These are phyloP conservation scores for Candida sphagnicola DNA, from an alignment of 805 yeast genomes.

Conservation along the genomic window DNA sequence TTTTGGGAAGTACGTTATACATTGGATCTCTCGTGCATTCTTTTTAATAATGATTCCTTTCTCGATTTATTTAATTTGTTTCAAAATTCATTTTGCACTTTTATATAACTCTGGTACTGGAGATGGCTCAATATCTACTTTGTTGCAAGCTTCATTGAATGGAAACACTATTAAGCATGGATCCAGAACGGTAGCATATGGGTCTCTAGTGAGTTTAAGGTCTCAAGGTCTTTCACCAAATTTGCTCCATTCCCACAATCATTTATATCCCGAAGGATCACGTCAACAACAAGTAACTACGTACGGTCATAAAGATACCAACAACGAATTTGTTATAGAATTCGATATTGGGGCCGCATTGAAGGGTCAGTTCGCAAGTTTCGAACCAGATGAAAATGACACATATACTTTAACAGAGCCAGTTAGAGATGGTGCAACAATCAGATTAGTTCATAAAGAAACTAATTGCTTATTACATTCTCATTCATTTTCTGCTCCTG, in stretches of 20 bases:
- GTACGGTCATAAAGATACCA: conserved; percentile 82
- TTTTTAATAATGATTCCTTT: conserved; percentile 71
- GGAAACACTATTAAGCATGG: conserved; percentile 63
- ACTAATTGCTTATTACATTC: conserved; percentile 81
- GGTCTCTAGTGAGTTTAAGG: conserved; percentile 61
- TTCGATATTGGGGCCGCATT: conserved; percentile 42
- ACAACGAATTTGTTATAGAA: conserved; percentile 78
- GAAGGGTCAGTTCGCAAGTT: conserved; percentile 26
- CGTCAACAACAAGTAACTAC: conserved; percentile 93
- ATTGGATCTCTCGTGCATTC: conserved; percentile 69
- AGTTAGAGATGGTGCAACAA: conserved; percentile 58
- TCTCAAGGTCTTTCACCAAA: conserved; percentile 72
- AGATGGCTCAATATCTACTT: conserved; percentile 83
- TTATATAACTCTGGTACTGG: conserved; percentile 86
- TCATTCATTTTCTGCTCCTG: conserved; percentile 74
- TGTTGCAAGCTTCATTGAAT: conserved; percentile 81
- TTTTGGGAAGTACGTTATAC: conserved; percentile 39
- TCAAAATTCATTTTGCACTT: conserved; percentile 76
- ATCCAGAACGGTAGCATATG: conserved; percentile 61
- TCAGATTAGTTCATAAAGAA: conserved; percentile 67
- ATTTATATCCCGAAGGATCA: conserved; percentile 86
- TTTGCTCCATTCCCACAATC: conserved; percentile 83
- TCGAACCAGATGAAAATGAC: conserved; percentile 18
- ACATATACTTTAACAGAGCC: conserved; percentile 2
- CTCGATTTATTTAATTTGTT: conserved; percentile 62